Evolutionary conservation across 441 rosid genomes (phyloP).

Genomic region (Gossypium gossypioides): DNA sequence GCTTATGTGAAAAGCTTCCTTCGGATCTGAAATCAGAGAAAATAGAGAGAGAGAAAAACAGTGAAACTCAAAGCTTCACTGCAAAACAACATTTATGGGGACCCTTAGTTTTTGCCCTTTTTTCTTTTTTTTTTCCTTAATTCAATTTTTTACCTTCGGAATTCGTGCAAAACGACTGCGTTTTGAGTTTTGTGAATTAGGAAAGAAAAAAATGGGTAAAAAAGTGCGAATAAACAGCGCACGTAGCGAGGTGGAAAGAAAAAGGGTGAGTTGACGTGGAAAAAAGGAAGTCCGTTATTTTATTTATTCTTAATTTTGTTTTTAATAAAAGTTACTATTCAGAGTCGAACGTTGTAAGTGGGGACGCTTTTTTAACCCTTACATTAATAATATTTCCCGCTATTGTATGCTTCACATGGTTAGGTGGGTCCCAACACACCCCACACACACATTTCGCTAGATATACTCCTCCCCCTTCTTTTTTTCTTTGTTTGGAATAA

Average conservation of each 20-base stretch:
- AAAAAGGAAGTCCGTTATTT: conserved; percentile 5
- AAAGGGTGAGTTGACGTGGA: conserved; percentile 32
- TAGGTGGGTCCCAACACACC: conserved; percentile 20
- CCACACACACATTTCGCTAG: background rate
- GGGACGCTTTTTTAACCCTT: conserved; percentile 16
- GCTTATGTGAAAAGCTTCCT: conserved; percentile 2
- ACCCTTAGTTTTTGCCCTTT: background rate
- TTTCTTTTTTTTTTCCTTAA: background rate
- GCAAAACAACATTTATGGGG: background rate
- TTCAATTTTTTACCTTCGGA: background rate
- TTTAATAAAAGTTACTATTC: background rate
- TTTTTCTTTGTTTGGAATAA: too few species aligned
- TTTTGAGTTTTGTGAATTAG: background rate
- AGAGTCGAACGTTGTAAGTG: conserved; percentile 35
- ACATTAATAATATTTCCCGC: conserved; percentile 12
- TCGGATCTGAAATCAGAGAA: background rate
- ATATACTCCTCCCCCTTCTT: too few species aligned
- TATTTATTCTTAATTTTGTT: background rate
- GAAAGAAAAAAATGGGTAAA: background rate
- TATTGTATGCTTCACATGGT: conserved; percentile 15
- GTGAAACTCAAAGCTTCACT: conserved; percentile 3
- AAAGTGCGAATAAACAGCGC: conserved; percentile 17
- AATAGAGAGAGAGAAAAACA: background rate
- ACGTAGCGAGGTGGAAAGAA: conserved; percentile 15
- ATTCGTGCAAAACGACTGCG: background rate